Percentiles rank a stretch among this genome's conserved stretches.
These are phyloP conservation scores for Candida patagonica DNA, from an alignment of 805 yeast genomes.

Conservation along the genomic window DNA sequence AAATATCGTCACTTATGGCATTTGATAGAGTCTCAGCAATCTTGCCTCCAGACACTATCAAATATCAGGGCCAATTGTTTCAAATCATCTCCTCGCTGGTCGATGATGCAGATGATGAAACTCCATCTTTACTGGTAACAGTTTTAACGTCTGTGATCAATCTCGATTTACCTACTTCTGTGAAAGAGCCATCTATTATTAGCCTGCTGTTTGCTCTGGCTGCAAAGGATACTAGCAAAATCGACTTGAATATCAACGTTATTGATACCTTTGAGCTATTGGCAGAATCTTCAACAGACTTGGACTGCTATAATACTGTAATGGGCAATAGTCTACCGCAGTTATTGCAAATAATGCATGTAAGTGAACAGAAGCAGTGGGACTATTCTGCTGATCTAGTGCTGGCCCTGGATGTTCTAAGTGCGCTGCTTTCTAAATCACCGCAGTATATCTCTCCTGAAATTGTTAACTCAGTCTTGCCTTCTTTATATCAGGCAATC, in stretches of 20 bases:
- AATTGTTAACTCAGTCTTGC: constrained; percentile 17
- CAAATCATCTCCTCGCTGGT: constrained; percentile 37
- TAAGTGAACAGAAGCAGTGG: constrained; percentile 18
- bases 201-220: constrained; percentile 55
- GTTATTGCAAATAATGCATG: constrained; percentile 24
- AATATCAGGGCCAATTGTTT: constrained; percentile 25
- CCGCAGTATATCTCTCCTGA: constrained; percentile 15
- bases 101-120: constrained; percentile 67
- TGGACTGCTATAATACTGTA: constrained; percentile 35
- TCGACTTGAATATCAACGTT: constrained; percentile 58
- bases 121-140: constrained; percentile 66
- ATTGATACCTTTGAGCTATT: constrained; percentile 59
- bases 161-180: constrained; percentile 33
- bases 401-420: constrained; percentile 42
- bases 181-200: constrained; percentile 24
- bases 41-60: constrained; percentile 15
- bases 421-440: constrained; percentile 23
- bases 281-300: constrained; percentile 37
- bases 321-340: constrained; percentile 47
- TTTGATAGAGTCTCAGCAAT: constrained; percentile 6
- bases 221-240: constrained; percentile 63
- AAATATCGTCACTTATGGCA: constrained; percentile 11
- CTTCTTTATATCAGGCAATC: constrained; percentile 41
- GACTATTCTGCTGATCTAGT: constrained; percentile 55
- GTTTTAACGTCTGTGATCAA: constrained; percentile 50